phyloP scores from a whole-genome alignment of 257 asterid genomes.

The Phtheirospermum japonicum region DNA sequence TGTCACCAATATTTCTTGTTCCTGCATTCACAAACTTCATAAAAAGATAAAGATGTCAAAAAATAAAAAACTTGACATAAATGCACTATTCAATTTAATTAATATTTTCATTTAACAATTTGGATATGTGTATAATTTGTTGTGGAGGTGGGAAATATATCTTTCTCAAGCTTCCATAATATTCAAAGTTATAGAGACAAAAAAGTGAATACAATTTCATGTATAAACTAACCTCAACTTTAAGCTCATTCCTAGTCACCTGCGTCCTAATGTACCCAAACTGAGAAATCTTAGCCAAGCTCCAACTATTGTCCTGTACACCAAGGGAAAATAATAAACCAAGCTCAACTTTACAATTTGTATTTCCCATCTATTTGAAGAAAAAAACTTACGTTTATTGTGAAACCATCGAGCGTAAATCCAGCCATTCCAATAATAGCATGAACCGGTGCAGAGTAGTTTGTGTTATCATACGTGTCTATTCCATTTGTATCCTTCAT shows the following conservation, averaged over 20 bases:
- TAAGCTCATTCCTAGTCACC: slow-evolving; percentile 49
- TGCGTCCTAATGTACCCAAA: slow-evolving; percentile 63
- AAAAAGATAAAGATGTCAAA: background rate
- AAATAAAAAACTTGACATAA: background rate
- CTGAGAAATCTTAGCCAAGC: slow-evolving; percentile 49
- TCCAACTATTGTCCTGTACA: slow-evolving; percentile 61
- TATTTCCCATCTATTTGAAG: background rate
- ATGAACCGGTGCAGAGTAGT: slow-evolving; percentile 74
- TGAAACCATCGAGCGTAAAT: slow-evolving; percentile 58
- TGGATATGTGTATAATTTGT: too few relatives aligned
- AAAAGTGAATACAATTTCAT: background rate
- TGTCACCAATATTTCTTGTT: slow-evolving; percentile 49
- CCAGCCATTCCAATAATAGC: slow-evolving; percentile 94
- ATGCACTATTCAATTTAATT: background rate
- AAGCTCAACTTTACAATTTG: background rate
- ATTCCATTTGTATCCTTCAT: slow-evolving; percentile 49
- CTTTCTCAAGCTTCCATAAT: too few relatives aligned
- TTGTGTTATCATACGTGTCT: slow-evolving; percentile 51
- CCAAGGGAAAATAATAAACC: background rate
- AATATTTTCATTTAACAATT: too few relatives aligned
- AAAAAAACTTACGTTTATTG: slow-evolving; percentile 45
- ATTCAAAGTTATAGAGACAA: too few relatives aligned
- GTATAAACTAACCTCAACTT: slow-evolving; percentile 64
- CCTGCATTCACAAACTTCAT: slow-evolving; percentile 68
- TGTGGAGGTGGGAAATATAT: too few relatives aligned